Conservation (phyloP, 169 alveolate species). For the Ichthyophthirius multifiliis region DNA sequence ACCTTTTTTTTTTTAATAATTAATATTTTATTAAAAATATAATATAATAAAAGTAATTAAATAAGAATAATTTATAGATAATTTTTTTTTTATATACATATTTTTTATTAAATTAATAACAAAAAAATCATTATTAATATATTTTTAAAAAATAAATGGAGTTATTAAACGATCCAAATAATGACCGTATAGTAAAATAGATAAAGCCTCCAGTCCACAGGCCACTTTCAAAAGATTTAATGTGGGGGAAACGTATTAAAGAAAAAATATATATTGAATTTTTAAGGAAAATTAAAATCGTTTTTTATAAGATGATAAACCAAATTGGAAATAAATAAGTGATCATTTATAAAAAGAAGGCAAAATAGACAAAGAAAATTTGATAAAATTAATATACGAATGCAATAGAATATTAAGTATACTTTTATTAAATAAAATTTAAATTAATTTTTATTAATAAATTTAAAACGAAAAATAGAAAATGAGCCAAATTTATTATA, state of each 20-base stretch:
- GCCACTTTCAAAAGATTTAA: slow-evolving; percentile 35
- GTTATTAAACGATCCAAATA: slow-evolving; percentile 48
- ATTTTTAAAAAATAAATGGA: too few relatives aligned
- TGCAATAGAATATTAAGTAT: slow-evolving; percentile 43
- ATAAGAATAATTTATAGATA: too few relatives aligned
- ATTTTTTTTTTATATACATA: too few relatives aligned
- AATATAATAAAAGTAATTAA: too few relatives aligned
- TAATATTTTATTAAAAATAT: too few relatives aligned
- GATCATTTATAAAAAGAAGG: slow-evolving; percentile 64
- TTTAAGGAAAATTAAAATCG: too few relatives aligned
- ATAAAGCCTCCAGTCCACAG: slow-evolving; percentile 57
- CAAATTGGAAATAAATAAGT: slow-evolving; percentile 58
- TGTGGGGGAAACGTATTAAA: slow-evolving; percentile 32
- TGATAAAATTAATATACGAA: slow-evolving; percentile 38
- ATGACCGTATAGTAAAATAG: slow-evolving; percentile 43
- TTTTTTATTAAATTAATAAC: too few relatives aligned
- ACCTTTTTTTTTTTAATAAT: too few relatives aligned
- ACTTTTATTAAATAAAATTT: too few relatives aligned
- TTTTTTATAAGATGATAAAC: slow-evolving; percentile 22
- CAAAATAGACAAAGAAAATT: slow-evolving; percentile 48
- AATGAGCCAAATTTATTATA: slow-evolving; percentile 48
- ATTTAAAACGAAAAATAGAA: too few relatives aligned
- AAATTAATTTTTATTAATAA: too few relatives aligned
- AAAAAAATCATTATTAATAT: too few relatives aligned
- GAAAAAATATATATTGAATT: not conserved